A percentile compares a stretch with the other conserved stretches of the same genome.
Conservation (phyloP, 1,139 yeast species). For the Debaryomyces singareniensis region DNA sequence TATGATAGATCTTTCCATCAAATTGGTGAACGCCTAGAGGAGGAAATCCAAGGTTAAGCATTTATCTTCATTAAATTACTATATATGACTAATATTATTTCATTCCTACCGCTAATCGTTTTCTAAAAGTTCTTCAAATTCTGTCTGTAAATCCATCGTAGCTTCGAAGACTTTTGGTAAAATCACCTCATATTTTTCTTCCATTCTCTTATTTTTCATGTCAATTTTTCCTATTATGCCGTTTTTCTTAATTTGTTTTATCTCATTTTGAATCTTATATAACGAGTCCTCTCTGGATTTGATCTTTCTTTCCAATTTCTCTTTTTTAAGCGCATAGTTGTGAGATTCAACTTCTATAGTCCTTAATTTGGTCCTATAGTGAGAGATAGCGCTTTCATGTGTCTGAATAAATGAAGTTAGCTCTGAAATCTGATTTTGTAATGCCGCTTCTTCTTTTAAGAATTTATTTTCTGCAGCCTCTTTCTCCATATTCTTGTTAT, state of each 20-base stretch:
- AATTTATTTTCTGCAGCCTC: conserved; percentile 13
- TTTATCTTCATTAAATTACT: too few relatives aligned
- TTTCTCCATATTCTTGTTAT: conserved; percentile 12
- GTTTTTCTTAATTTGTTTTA: conserved; percentile 23
- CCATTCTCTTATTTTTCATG: conserved; percentile 22
- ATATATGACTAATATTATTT: too few relatives aligned
- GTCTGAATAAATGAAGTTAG: conserved; percentile 19
- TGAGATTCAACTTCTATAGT: conserved; percentile 17
- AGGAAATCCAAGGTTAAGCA: too few relatives aligned
- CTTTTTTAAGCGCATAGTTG: conserved; percentile 16
- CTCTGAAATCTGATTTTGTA: conserved; percentile 16
- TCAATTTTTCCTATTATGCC: conserved; percentile 21
- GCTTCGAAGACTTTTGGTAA: conserved; percentile 24
- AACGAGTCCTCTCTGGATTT: conserved; percentile 20
- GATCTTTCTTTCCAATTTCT: conserved; percentile 22
- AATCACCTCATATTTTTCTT: conserved; percentile 34
- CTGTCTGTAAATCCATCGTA: conserved; percentile 10
- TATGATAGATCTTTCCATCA: conserved; percentile 55
- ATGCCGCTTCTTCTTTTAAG: conserved; percentile 15
- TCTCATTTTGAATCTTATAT: conserved; percentile 18
- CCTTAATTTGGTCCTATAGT: conserved; percentile 18
- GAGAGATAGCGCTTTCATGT: conserved; percentile 21
- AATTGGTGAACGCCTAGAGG: conserved; percentile 34
- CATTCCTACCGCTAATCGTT: conserved; percentile 4
- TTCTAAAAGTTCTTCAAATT: conserved; percentile 4